Evolutionary conservation across 495 filamentous ascomycete genomes (phyloP).

Genomic region (Annulohypoxylon maeteangense): DNA sequence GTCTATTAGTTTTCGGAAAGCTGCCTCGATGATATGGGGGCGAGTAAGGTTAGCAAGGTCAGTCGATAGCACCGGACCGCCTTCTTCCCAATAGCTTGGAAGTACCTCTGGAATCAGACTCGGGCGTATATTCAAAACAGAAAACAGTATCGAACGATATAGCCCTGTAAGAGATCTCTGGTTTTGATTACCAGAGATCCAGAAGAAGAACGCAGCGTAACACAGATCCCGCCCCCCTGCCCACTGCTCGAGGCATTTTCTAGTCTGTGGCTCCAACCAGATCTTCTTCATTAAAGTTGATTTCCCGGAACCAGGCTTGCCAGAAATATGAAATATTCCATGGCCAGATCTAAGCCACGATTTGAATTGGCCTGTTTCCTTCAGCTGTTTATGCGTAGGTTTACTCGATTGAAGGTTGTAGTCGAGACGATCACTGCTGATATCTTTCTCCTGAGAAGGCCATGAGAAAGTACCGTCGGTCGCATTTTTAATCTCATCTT

Average conservation of each 20-base stretch:
- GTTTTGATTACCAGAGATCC: neutral
- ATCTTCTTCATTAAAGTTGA: conserved; percentile 1
- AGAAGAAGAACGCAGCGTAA: conserved; percentile 1
- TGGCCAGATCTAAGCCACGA: neutral
- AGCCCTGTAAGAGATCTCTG: neutral
- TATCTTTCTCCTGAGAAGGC: neutral
- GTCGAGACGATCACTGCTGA: neutral
- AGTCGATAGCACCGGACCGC: too few species aligned
- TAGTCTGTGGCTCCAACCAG: neutral
- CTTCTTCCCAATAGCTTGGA: neutral
- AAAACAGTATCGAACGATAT: neutral
- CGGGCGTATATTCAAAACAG: neutral
- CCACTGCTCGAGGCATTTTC: neutral
- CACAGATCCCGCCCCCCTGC: neutral
- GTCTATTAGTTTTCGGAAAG: neutral
- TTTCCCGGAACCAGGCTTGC: neutral
- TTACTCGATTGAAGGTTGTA: neutral
- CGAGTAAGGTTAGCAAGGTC: neutral
- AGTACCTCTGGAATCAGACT: neutral
- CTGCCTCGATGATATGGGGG: neutral
- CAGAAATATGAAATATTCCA: neutral
- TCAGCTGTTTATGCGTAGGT: neutral
- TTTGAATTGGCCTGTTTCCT: neutral
- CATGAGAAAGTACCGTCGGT: conserved; percentile 1
- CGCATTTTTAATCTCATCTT: neutral